Base-by-base conservation (phyloP, 2,329 filamentous ascomycete genomes). In the Monosporascus sp. region DNA sequence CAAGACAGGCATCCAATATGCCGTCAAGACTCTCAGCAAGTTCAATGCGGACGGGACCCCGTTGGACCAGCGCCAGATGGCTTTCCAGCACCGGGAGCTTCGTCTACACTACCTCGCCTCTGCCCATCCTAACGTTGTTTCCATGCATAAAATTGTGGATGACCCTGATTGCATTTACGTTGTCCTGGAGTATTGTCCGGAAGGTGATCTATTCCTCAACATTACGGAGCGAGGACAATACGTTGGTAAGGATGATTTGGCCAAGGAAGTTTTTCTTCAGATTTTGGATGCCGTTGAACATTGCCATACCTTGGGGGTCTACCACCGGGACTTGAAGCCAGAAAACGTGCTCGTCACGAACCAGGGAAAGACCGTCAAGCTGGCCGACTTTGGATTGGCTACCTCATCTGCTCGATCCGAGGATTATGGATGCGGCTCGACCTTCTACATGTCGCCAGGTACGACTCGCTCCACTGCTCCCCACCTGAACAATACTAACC, bases 381-480 rank as follows among this genome's bases (percentile, higher is more conserved):
- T 99, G 60, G 94, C 93, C 61, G 94, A 99, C 74, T 99, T 99
- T 79, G 94, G 94, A 69, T 83, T 99, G 52, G 94, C 94, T 55
- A 97, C 91, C 24, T 86, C 85, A 54, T 89, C 93, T 60, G 80
- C 85, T 60, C 79, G 87, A 62, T 96, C 93, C 59, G 88, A 91
- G 63, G 94, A 99, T 71, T 97, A 96, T 73, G 94, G 94, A 66
- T 99, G 94, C 71, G 94, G 94, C 59, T 97, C 94, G 35, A 97
- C 93, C 16, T 97, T 97, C 68, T 99, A 99, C 77, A 99, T 97
- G 94, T 96, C 91, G 68, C 94, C 94, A 83, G 93, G 93, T 97
- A 88, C 72, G 83, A 77, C 59, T 60, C 55, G 48, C 50, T 45
- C 41, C 52, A 49, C 51, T 52, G 54, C 51, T 49, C 48, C 52